Evolutionary conservation across 306 rosid genomes (phyloP).

Genomic region (Glycyrrhiza uralensis): DNA sequence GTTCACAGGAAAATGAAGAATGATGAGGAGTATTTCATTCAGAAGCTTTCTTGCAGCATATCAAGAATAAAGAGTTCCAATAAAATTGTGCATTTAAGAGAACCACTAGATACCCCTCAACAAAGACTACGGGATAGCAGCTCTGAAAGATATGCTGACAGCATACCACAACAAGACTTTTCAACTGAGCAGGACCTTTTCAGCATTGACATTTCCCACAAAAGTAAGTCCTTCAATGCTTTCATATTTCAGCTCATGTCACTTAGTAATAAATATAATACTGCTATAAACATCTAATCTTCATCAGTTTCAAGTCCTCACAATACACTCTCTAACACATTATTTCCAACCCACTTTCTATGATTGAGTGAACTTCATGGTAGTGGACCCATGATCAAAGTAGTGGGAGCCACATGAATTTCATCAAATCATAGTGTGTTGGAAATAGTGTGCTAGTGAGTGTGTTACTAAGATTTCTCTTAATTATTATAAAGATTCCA

Average conservation of each 20-base stretch:
- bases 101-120: constrained; percentile 3
- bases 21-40: constrained; percentile 48
- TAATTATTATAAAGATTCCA: not conserved
- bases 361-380: too few relatives aligned
- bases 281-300: too few relatives aligned
- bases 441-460: too few relatives aligned
- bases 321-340: too few relatives aligned
- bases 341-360: too few relatives aligned
- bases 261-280: not conserved
- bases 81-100: constrained; percentile 45
- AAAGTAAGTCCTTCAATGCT: constrained; percentile 30
- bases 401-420: too few relatives aligned
- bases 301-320: not conserved
- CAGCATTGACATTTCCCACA: constrained; percentile 19
- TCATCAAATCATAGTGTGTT: too few relatives aligned
- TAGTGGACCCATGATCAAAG: too few relatives aligned
- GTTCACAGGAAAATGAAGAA: constrained; percentile 79
- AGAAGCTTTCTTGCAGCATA: constrained; percentile 55
- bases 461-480: too few relatives aligned
- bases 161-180: constrained; percentile 52
- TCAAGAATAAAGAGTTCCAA: constrained; percentile 51
- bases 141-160: constrained; percentile 43
- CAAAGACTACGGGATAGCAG: constrained; percentile 5
- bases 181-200: constrained; percentile 33
- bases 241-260: not conserved